Evolutionary conservation across 352 stramenopile genomes (phyloP).

Genomic region (Pseudoperonospora humuli): DNA sequence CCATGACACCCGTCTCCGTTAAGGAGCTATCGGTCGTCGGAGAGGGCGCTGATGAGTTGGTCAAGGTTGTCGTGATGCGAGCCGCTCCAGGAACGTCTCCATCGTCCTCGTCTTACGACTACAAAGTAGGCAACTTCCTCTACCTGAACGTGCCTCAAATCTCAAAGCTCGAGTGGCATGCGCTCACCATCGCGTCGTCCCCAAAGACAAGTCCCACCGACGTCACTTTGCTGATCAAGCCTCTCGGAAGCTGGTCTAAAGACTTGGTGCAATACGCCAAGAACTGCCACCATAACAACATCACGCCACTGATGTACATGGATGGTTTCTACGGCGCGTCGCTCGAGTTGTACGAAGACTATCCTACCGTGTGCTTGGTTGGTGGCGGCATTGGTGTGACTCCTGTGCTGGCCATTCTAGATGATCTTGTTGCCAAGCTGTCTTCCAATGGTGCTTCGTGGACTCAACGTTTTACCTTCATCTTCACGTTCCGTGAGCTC

Average conservation of each 20-base stretch:
- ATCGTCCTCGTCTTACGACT: constrained; percentile 28
- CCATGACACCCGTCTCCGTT: constrained; percentile 32
- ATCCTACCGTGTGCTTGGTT: constrained; percentile 37
- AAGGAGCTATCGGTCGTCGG: constrained; percentile 28
- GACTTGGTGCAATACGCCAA: constrained; percentile 36
- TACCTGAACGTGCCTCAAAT: constrained; percentile 48
- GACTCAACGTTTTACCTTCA: constrained; percentile 33
- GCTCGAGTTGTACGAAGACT: constrained; percentile 39
- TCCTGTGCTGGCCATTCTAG: constrained; percentile 35
- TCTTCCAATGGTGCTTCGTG: constrained; percentile 21
- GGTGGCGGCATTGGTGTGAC: constrained; percentile 40
- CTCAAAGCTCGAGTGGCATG: constrained; percentile 52
- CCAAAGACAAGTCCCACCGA: constrained; percentile 29
- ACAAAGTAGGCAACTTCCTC: constrained; percentile 45
- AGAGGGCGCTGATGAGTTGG: constrained; percentile 24
- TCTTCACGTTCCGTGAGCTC: constrained; percentile 36
- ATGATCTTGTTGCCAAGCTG: constrained; percentile 32
- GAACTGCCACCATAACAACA: constrained; percentile 22
- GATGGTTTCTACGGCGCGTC: constrained; percentile 48
- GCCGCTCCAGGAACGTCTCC: constrained; percentile 27
- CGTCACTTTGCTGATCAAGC: constrained; percentile 42
- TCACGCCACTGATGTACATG: constrained; percentile 37
- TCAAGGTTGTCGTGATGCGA: constrained; percentile 43
- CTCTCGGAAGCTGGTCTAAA: constrained; percentile 40
- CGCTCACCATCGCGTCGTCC: constrained; percentile 47